Percentiles rank a stretch among this genome's conserved stretches.
These are phyloP conservation scores for Aegilops umbellulata DNA, from an alignment of 176 grass and related monocot genomes.

Conservation along the genomic window DNA sequence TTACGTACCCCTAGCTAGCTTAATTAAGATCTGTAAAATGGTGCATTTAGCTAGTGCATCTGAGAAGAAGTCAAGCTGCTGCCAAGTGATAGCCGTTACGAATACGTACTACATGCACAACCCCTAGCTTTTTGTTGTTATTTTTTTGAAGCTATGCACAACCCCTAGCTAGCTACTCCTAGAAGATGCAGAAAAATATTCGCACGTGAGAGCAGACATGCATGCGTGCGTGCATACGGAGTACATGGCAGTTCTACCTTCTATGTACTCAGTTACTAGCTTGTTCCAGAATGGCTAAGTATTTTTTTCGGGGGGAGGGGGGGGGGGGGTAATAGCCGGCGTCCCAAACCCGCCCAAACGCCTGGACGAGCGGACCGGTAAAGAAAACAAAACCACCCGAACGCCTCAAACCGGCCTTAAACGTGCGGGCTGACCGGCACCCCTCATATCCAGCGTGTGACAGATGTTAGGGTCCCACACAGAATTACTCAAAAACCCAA, in stretches of 20 bases:
- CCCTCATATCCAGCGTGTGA: too few species aligned
- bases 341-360: too few species aligned
- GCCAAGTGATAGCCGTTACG: background rate
- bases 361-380: too few species aligned
- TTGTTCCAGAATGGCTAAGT: background rate
- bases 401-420: too few species aligned
- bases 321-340: too few species aligned
- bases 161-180: background rate
- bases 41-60: background rate
- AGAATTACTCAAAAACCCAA: too few species aligned
- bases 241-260: too few species aligned
- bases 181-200: background rate
- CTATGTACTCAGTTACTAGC: too few species aligned
- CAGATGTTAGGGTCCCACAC: too few species aligned
- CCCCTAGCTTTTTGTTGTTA: background rate
- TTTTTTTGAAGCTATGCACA: background rate
- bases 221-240: background rate
- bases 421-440: too few species aligned
- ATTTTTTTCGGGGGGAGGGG: too few species aligned
- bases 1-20: background rate
- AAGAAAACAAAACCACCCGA: too few species aligned
- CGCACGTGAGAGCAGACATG: constrained; percentile 1
- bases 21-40: background rate
- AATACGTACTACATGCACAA: background rate
- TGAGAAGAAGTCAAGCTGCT: background rate